Percentiles rank a stretch among this genome's conserved stretches.
Evolutionary conservation across 2,329 filamentous ascomycete genomes (phyloP).

Genomic region (Epichloe coenophiala): DNA sequence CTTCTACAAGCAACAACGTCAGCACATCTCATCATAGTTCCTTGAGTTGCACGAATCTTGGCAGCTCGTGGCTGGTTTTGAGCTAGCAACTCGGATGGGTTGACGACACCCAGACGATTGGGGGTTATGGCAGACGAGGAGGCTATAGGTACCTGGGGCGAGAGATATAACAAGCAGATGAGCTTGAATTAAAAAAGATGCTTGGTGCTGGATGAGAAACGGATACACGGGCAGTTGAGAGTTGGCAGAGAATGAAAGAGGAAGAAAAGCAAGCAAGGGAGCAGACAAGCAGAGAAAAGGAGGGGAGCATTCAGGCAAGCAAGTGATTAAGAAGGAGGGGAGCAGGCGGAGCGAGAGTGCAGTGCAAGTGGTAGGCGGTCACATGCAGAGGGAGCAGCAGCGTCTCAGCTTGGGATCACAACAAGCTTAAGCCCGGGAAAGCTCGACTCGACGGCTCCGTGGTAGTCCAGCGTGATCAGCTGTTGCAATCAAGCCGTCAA

Average conservation of each 20-base stretch:
- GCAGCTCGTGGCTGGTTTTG: neutral
- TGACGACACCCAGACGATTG: neutral
- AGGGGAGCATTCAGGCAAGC: slow-evolving; percentile 2
- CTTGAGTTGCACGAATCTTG: neutral
- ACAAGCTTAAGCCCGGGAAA: slow-evolving; percentile 1
- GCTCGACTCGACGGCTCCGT: neutral
- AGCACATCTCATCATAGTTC: neutral
- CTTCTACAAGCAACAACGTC: neutral
- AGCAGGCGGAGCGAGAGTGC: neutral
- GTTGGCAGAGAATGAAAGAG: slow-evolving; percentile 1
- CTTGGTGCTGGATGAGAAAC: slow-evolving; percentile 3
- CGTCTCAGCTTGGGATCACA: neutral
- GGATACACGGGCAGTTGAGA: slow-evolving; percentile 3
- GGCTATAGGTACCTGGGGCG: slow-evolving; percentile 2
- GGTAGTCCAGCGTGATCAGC: neutral
- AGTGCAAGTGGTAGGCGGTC: too few species aligned
- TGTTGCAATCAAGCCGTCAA: neutral
- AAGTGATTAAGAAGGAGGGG: slow-evolving; percentile 4
- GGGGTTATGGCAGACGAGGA: neutral
- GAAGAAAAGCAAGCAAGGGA: slow-evolving; percentile 2
- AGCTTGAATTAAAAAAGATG: slow-evolving; percentile 5
- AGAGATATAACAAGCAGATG: slow-evolving; percentile 2
- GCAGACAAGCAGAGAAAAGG: neutral
- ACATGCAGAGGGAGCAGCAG: neutral
- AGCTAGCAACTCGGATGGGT: neutral